Evolutionary conservation across 2,329 filamentous ascomycete species (phyloP).

Genomic region (Colletotrichum sp.): DNA sequence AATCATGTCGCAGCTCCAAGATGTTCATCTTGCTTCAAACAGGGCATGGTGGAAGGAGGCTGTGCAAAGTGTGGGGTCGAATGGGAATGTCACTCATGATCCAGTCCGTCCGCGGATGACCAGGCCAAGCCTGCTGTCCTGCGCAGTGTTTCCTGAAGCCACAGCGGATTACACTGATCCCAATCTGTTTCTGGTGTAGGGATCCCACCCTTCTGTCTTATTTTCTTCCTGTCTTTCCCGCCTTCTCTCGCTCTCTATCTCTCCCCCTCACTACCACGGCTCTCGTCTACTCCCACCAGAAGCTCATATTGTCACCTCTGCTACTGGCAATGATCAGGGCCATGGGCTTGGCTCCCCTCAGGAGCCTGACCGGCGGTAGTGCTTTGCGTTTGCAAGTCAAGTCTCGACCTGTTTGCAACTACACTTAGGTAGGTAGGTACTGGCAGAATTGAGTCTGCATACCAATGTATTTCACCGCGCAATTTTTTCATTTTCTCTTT

Average conservation of each 20-base stretch:
- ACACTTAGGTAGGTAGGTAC: neutral
- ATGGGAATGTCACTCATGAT: conserved; percentile 18
- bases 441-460: neutral
- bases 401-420: neutral
- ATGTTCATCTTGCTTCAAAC: conserved; percentile 23
- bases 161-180: conserved; percentile 11
- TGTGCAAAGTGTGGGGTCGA: conserved; percentile 23
- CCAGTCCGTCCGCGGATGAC: conserved; percentile 1
- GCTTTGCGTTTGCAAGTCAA: neutral
- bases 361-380: neutral
- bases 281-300: neutral
- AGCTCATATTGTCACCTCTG: neutral
- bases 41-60: conserved; percentile 21
- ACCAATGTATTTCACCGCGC: neutral
- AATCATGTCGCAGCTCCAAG: conserved; percentile 16
- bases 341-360: neutral
- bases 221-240: neutral
- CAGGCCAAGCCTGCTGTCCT: conserved; percentile 14
- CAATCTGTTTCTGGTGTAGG: neutral
- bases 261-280: neutral
- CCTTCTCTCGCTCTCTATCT: neutral
- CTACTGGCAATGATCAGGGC: neutral
- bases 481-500: neutral
- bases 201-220: neutral
- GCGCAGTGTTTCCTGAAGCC: conserved; percentile 15